phyloP scores from a whole-genome alignment of 495 filamentous ascomycete genomes.

The Geopyxis carbonaria region DNA sequence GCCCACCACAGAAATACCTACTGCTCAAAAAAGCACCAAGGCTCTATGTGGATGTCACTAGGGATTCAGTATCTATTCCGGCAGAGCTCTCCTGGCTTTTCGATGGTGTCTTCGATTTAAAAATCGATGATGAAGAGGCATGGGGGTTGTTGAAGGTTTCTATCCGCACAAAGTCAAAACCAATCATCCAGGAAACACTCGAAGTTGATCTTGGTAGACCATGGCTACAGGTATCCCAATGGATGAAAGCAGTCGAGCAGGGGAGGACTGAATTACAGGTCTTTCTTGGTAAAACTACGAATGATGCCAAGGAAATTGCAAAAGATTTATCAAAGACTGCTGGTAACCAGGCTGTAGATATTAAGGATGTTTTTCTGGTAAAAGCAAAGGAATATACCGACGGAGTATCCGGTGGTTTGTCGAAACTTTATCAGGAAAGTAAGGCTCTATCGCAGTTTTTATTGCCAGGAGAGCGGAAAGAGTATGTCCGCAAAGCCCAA shows the following conservation, averaged over 20 bases:
- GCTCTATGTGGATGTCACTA: slow-evolving; percentile 37
- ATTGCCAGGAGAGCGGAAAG: background rate
- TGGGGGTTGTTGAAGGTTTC: slow-evolving; percentile 41
- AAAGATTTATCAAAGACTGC: slow-evolving; percentile 16
- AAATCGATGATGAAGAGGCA: slow-evolving; percentile 36
- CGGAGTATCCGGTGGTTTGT: slow-evolving; percentile 12
- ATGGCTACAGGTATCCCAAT: slow-evolving; percentile 40
- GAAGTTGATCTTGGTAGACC: slow-evolving; percentile 44
- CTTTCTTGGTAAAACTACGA: slow-evolving; percentile 33
- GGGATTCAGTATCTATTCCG: slow-evolving; percentile 29
- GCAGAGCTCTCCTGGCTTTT: slow-evolving; percentile 37
- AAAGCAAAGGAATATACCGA: slow-evolving; percentile 16
- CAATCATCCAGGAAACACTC: slow-evolving; percentile 36
- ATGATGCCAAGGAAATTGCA: slow-evolving; percentile 23
- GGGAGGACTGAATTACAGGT: slow-evolving; percentile 35
- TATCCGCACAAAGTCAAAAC: slow-evolving; percentile 36
- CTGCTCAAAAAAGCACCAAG: slow-evolving; percentile 33
- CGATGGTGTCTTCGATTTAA: slow-evolving; percentile 41
- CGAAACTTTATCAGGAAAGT: slow-evolving; percentile 15
- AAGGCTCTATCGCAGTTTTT: background rate
- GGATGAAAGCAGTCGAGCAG: slow-evolving; percentile 37
- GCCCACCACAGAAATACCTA: slow-evolving; percentile 35
- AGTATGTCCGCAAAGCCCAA: slow-evolving; percentile 22
- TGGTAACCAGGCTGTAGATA: slow-evolving; percentile 14
- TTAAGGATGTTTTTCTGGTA: slow-evolving; percentile 9